Base-by-base conservation (phyloP, 441 rosid species). In the Populus hybrid region DNA sequence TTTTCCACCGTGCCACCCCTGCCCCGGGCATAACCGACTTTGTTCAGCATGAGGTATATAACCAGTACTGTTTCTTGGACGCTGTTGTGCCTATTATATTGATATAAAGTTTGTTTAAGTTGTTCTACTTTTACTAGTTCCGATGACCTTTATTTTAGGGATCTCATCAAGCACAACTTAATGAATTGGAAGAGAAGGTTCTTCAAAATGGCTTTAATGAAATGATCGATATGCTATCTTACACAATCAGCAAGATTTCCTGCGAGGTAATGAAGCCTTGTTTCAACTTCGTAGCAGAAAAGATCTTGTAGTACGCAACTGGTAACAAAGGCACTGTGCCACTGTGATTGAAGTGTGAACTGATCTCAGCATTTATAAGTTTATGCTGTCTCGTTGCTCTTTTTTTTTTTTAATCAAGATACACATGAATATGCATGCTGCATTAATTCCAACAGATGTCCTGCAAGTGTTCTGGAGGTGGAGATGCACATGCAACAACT, bases 381-480 rank as follows among this genome's bases (percentile, higher is more conserved):
- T 45, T 14, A 45, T 14, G 56, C 6, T 45, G 56, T 45, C 18
- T 45, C 56, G 18, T 38, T 38, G 45, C 3, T 38, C n/a, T n/a
- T n/a, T 8, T 38, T 38, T 38, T 38, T 38, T 38, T 38, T 38
- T 38, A 38, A 38, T 38, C 45, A 45, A 45, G 16, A 12, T 45
- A 14, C 56, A 45, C 56, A 4, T 45, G 56, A 45, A 45, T 14
- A 45, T 45, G 56, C 20, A 45, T 14, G 6, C 56, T 45, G 56
- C 56, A 45, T 45, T 45, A 14, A 45, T 12, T 45, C 20, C 56
- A 45, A 31, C 90, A 92, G 95, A 86, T 93, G 71, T 74, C 84
- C 16, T 83, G 84, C 88, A 87, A 87, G 74, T 84, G 91, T 74
- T 79, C 84, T 9, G 88, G 84, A 28, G 87, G 86, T 9, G 89